phyloP scores from a whole-genome alignment of 495 filamentous ascomycete species.

The Aspergillus carlsbadensis region DNA sequence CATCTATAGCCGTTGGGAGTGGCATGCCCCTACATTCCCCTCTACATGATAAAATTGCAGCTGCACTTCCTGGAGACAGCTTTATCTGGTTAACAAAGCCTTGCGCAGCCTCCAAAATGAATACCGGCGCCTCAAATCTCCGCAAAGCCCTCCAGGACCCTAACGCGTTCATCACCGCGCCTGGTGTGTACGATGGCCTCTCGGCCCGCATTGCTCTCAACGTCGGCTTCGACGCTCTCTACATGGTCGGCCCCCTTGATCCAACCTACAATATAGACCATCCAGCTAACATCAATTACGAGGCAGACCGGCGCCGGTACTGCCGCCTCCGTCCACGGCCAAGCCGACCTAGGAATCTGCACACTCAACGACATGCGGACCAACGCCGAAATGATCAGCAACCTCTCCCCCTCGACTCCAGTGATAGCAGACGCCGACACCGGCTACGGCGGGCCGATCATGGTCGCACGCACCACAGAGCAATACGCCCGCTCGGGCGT shows the following conservation, averaged over 20 bases:
- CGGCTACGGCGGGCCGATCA: slow-evolving; percentile 63
- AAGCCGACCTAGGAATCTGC: slow-evolving; percentile 65
- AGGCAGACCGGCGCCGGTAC: slow-evolving; percentile 65
- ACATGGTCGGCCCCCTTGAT: slow-evolving; percentile 48
- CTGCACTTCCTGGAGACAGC: background rate
- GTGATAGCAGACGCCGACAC: slow-evolving; percentile 73
- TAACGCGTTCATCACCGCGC: slow-evolving; percentile 38
- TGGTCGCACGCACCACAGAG: slow-evolving; percentile 61
- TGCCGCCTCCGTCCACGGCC: slow-evolving; percentile 62
- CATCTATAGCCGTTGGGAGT: background rate
- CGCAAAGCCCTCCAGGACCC: slow-evolving; percentile 14
- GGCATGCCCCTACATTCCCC: background rate
- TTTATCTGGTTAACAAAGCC: background rate
- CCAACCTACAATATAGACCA: background rate
- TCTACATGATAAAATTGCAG: background rate
- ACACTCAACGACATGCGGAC: slow-evolving; percentile 46
- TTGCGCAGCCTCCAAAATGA: background rate
- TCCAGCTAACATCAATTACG: slow-evolving; percentile 6
- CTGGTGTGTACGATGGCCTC: slow-evolving; percentile 70
- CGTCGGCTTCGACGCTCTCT: slow-evolving; percentile 61
- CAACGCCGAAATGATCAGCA: slow-evolving; percentile 45
- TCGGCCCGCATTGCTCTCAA: slow-evolving; percentile 63
- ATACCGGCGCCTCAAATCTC: slow-evolving; percentile 8
- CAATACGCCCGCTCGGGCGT: slow-evolving; percentile 66
- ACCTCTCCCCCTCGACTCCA: slow-evolving; percentile 43